phyloP scores from a whole-genome alignment of 768 basidiomycete species.

The Leccinellum albellum region DNA sequence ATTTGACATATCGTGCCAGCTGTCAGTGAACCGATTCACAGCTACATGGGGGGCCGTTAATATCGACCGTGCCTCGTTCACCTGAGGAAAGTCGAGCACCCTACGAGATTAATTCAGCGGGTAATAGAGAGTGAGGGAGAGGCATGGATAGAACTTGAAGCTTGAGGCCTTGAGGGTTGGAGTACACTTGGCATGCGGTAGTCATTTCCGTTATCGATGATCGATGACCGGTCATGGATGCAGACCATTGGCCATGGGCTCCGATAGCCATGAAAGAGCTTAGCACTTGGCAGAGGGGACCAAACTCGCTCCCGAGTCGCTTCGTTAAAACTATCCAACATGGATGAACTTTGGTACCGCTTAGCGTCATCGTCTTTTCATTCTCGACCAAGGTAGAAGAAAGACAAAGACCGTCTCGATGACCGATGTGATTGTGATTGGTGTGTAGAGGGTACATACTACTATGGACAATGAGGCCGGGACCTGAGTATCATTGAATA shows the following conservation, averaged over 20 bases:
- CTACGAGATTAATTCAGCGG: background rate
- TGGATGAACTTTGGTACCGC: background rate
- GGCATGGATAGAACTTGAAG: background rate
- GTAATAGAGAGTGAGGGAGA: no score
- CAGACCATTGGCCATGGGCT: no score
- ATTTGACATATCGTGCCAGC: background rate
- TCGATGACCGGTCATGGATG: background rate
- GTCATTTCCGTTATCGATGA: slow-evolving; percentile 28
- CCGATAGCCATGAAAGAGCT: background rate
- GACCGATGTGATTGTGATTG: slow-evolving; percentile 2
- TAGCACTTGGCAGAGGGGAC: background rate
- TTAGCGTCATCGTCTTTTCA: background rate
- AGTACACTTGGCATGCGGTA: slow-evolving; percentile 10
- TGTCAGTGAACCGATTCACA: background rate
- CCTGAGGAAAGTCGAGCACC: background rate
- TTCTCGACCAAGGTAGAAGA: background rate
- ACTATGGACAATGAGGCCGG: background rate
- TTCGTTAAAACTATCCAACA: background rate
- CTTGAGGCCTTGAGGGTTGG: background rate
- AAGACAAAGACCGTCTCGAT: slow-evolving; percentile 5
- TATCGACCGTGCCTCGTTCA: background rate
- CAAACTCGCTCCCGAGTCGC: background rate
- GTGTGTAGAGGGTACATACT: no score
- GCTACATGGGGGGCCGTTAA: background rate
- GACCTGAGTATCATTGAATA: background rate